Percentiles rank a stretch among this genome's conserved stretches.
Conservation (phyloP, 1,284 basidiomycete species). For the Cryptococcus neoformans region DNA sequence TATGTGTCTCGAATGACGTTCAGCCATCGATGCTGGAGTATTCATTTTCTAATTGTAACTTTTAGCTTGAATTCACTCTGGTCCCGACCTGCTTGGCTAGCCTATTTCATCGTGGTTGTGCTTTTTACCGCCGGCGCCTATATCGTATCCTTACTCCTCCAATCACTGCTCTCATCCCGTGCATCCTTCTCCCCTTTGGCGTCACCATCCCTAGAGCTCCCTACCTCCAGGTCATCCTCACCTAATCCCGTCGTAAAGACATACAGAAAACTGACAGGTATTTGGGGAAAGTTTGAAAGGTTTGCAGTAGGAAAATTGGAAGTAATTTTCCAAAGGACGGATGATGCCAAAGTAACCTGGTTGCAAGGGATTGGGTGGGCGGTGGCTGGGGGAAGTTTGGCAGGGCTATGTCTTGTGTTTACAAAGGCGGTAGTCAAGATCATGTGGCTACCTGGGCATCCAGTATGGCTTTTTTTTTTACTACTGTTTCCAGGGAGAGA, state of each 20-base stretch:
- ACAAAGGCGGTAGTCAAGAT: slow-evolving; percentile 66
- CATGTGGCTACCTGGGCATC: slow-evolving; percentile 37
- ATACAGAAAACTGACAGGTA: slow-evolving; percentile 10
- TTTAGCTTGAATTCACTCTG: slow-evolving; percentile 69
- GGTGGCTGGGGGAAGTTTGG: slow-evolving; percentile 80
- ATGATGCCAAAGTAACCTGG: slow-evolving; percentile 80
- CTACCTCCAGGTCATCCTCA: slow-evolving; percentile 17
- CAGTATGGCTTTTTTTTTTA: slow-evolving; percentile 23
- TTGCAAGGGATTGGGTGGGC: slow-evolving; percentile 89
- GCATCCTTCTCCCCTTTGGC: slow-evolving; percentile 54
- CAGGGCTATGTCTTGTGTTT: slow-evolving; percentile 84
- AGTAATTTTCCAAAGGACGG: slow-evolving; percentile 68
- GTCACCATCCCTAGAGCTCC: slow-evolving; percentile 32
- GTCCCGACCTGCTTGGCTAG: slow-evolving; percentile 78
- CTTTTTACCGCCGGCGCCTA: slow-evolving; percentile 64
- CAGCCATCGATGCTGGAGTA: neutral
- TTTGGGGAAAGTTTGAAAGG: slow-evolving; percentile 55
- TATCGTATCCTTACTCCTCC: slow-evolving; percentile 51
- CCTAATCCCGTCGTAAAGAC: slow-evolving; percentile 19
- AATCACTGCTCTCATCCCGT: slow-evolving; percentile 36
- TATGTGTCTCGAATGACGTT: slow-evolving; percentile 10
- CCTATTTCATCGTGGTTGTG: slow-evolving; percentile 77
- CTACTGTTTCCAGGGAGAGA: neutral
- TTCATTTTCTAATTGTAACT: slow-evolving; percentile 14
- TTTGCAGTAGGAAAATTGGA: slow-evolving; percentile 65